These are phyloP conservation scores for Golubevia pallescens DNA, from an alignment of 1,284 basidiomycete genomes.

Conservation along the genomic window DNA sequence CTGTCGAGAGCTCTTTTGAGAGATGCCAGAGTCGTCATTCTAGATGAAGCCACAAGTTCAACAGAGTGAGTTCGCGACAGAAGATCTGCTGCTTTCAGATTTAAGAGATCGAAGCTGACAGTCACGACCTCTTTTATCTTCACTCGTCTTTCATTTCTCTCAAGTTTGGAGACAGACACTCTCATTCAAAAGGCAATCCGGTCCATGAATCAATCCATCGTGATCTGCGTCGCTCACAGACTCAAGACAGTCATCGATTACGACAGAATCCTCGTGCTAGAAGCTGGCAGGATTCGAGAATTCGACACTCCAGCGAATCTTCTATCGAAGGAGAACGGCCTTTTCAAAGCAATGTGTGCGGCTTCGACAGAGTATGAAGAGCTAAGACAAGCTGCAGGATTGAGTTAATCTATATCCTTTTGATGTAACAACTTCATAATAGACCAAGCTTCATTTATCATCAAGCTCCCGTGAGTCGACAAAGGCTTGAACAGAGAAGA, in stretches of 20 bases:
- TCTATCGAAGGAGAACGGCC: conserved; percentile 75
- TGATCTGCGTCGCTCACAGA: conserved; percentile 72
- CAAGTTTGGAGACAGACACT: not conserved
- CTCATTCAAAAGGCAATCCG: no score
- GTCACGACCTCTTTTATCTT: not conserved
- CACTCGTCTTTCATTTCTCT: not conserved
- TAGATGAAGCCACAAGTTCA: conserved; percentile 53
- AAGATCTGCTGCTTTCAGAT: no score
- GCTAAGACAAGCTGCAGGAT: no score
- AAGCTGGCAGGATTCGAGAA: conserved; percentile 67
- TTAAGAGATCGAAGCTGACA: no score
- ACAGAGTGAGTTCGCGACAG: no score
- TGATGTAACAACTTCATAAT: no score
- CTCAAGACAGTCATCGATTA: conserved; percentile 72
- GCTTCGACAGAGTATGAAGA: no score
- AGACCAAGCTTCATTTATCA: no score
- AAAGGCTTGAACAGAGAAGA: no score
- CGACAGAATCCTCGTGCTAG: conserved; percentile 72
- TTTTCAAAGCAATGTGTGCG: conserved; percentile 83
- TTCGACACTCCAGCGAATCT: conserved; percentile 81
- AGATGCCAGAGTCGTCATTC: conserved; percentile 39
- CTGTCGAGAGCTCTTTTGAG: conserved; percentile 49
- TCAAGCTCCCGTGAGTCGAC: no score
- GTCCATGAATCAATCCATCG: no score
- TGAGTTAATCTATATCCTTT: no score